Evolutionary conservation across 108 stramenopile genomes (phyloP).

Genomic region (Discostella pseudostelligera): DNA sequence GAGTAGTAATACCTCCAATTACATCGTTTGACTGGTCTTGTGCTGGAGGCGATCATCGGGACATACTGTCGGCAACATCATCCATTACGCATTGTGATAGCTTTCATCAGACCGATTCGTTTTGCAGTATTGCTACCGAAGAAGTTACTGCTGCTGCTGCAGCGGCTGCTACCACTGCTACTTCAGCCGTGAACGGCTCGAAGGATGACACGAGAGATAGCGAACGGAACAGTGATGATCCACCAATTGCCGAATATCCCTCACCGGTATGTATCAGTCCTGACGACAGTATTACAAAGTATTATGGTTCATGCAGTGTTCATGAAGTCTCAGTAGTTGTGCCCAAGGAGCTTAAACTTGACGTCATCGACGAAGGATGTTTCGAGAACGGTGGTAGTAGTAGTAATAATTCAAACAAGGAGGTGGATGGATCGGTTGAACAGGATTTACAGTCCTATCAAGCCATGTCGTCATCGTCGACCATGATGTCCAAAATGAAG

Average conservation of each 20-base stretch:
- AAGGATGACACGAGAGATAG: not conserved
- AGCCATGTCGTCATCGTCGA: not conserved
- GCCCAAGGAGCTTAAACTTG: not conserved
- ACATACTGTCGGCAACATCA: too few species aligned
- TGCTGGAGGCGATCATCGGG: too few species aligned
- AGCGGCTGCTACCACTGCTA: too few species aligned
- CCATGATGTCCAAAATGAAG: too few species aligned
- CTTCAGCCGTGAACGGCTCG: not conserved
- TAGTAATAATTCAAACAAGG: too few species aligned
- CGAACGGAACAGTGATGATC: not conserved
- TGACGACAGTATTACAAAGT: not conserved
- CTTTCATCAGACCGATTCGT: too few species aligned
- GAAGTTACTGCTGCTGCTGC: too few species aligned
- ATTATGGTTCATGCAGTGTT: not conserved
- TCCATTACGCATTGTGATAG: too few species aligned
- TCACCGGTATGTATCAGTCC: constrained; percentile 1
- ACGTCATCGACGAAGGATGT: not conserved
- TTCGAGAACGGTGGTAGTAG: too few species aligned
- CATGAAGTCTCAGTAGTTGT: not conserved
- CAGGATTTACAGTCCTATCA: constrained; percentile 3
- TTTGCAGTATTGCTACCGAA: too few species aligned
- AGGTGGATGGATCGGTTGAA: not conserved
- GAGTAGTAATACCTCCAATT: too few species aligned
- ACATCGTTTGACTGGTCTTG: too few species aligned
- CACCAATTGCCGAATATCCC: constrained; percentile 1